These are phyloP conservation scores for Leptomonas pyrrhocoris DNA, from an alignment of 208 protist species.

Conservation along the genomic window DNA sequence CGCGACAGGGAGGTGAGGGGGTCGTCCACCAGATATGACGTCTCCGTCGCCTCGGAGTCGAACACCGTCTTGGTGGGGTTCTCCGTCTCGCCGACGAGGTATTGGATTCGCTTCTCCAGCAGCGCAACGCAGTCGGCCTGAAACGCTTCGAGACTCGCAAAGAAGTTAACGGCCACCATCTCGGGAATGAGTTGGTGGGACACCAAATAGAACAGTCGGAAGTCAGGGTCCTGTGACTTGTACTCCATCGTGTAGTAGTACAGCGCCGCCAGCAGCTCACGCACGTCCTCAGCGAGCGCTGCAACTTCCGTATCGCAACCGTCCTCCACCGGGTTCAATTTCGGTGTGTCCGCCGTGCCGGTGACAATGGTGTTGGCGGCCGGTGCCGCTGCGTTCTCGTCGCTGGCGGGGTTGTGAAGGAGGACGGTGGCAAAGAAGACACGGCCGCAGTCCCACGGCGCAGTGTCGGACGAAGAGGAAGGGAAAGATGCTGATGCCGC, in stretches of 20 bases:
- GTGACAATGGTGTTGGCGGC: not conserved
- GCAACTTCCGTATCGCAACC: conserved; percentile 43
- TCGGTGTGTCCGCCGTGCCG: not conserved
- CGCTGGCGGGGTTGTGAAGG: not conserved
- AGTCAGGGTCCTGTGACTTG: conserved; percentile 80
- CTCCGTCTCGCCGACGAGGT: not conserved
- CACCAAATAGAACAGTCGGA: conserved; percentile 85
- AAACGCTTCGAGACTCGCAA: conserved; percentile 69
- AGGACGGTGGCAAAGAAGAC: conserved; percentile 66
- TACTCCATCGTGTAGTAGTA: conserved; percentile 88
- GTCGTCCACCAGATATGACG: conserved; percentile 31
- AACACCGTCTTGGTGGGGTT: not conserved
- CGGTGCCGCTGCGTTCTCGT: not conserved
- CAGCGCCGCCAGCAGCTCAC: conserved; percentile 74
- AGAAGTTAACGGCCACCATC: conserved; percentile 87
- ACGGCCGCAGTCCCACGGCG: conserved; percentile 40
- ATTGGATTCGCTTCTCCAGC: conserved; percentile 26
- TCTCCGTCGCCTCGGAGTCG: not conserved
- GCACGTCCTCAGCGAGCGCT: conserved; percentile 40
- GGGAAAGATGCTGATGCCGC: not conserved
- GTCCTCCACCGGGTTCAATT: not conserved
- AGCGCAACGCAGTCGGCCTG: conserved; percentile 39
- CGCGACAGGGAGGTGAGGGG: conserved; percentile 43
- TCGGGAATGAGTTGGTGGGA: conserved; percentile 87
- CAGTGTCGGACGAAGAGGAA: not conserved